phyloP scores from a whole-genome alignment of 345 rosid species.

The Boechera stricta region DNA sequence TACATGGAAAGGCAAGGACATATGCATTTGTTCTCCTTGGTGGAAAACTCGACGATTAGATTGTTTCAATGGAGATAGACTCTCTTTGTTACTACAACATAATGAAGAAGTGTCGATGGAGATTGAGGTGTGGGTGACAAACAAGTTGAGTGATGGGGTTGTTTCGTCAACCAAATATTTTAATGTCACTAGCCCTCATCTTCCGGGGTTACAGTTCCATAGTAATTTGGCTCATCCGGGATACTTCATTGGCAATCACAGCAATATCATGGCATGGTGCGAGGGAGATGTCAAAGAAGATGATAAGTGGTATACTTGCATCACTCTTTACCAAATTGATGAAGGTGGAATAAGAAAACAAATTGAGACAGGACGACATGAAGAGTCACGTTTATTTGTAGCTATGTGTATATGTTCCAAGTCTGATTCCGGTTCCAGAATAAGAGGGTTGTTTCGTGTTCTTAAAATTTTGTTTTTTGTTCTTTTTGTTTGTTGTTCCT shows the following conservation, averaged over 20 bases:
- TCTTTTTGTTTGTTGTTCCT: background rate
- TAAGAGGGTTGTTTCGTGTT: background rate
- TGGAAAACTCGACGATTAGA: background rate
- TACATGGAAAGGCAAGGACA: background rate
- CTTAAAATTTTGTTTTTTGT: background rate
- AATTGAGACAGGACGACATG: background rate
- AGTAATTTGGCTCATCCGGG: background rate
- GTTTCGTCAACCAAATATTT: background rate
- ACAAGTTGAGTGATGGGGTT: background rate
- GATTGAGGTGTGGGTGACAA: background rate
- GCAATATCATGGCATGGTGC: background rate
- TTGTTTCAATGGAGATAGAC: background rate
- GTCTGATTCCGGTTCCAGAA: background rate
- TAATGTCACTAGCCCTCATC: background rate
- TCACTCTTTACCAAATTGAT: background rate
- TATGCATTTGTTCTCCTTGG: background rate
- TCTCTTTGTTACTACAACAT: background rate
- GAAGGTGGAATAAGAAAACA: background rate
- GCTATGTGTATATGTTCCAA: constrained; percentile 8
- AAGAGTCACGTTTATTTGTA: background rate
- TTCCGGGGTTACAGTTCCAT: background rate
- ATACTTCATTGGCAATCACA: background rate
- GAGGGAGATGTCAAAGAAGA: background rate
- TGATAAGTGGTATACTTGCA: background rate
- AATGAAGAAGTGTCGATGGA: background rate